phyloP scores from a whole-genome alignment of 2,329 filamentous ascomycete genomes.

The Endoconidiophora laricicola region DNA sequence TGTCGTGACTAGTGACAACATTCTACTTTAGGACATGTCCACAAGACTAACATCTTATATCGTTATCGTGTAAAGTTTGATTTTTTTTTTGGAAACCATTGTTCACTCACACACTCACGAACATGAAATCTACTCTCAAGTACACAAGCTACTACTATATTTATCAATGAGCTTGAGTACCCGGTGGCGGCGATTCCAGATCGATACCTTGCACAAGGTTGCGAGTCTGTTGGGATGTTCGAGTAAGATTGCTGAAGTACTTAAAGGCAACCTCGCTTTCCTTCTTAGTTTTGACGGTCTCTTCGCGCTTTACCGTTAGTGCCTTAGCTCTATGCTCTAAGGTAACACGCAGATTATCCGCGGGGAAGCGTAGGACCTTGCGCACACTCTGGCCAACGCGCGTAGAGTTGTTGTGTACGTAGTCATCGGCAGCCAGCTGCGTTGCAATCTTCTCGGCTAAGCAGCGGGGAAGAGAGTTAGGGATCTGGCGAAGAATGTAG shows the following conservation, averaged over 20 bases:
- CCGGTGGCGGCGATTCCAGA: conserved; percentile 34
- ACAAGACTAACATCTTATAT: too few relatives aligned
- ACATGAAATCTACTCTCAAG: neutral
- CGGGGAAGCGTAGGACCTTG: conserved; percentile 73
- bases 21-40: too few relatives aligned
- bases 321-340: conserved; percentile 77
- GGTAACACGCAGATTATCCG: conserved; percentile 68
- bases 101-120: too few relatives aligned
- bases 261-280: conserved; percentile 79
- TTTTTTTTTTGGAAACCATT: too few relatives aligned
- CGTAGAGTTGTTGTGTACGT: conserved; percentile 73
- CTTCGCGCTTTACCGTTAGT: conserved; percentile 59
- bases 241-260: conserved; percentile 77
- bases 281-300: conserved; percentile 62
- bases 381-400: conserved; percentile 77
- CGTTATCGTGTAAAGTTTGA: neutral
- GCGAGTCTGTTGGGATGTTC: conserved; percentile 40
- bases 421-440: conserved; percentile 70
- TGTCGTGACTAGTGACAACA: too few relatives aligned
- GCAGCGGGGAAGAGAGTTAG: conserved; percentile 71
- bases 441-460: conserved; percentile 70
- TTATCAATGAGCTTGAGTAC: conserved; percentile 9
- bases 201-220: conserved; percentile 34
- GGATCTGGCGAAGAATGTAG: conserved; percentile 76
- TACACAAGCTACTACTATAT: too few relatives aligned